These are phyloP conservation scores for Botryotinia globosa DNA, from an alignment of 2,329 filamentous ascomycete species.

Conservation along the genomic window DNA sequence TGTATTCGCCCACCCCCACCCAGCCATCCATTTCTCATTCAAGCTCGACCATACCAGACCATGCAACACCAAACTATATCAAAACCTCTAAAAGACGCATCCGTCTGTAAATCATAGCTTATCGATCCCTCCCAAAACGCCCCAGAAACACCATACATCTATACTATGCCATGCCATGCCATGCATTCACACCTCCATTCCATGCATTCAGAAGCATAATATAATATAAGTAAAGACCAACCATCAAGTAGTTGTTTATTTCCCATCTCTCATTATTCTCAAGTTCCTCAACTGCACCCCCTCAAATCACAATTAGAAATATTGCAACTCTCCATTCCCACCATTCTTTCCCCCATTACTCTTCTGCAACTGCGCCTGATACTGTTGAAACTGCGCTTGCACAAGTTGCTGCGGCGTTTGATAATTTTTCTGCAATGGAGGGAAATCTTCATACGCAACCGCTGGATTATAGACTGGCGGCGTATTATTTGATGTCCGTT, in stretches of 20 bases:
- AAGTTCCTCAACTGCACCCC: background rate
- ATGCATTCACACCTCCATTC: background rate
- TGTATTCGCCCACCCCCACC: background rate
- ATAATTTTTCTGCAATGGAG: conserved; percentile 38
- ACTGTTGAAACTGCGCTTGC: conserved; percentile 38
- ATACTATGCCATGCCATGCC: background rate
- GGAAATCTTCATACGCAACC: conserved; percentile 40
- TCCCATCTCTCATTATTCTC: background rate
- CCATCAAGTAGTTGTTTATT: background rate
- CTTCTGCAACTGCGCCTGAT: conserved; percentile 35
- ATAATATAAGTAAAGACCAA: background rate
- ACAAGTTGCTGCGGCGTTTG: conserved; percentile 38
- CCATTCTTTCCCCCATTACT: conserved; percentile 28
- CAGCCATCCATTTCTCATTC: background rate
- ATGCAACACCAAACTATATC: background rate
- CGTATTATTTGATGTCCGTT: conserved; percentile 44
- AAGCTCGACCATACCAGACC: background rate
- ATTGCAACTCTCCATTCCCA: conserved; percentile 35
- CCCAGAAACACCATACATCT: background rate
- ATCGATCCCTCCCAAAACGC: background rate
- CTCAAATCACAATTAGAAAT: conserved; percentile 26
- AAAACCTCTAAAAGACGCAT: background rate
- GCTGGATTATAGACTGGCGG: conserved; percentile 35
- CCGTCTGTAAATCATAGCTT: background rate
- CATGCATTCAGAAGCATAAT: background rate